These are phyloP conservation scores for Malassezia yamatoensis DNA, from an alignment of 1,284 basidiomycete genomes.

Conservation along the genomic window DNA sequence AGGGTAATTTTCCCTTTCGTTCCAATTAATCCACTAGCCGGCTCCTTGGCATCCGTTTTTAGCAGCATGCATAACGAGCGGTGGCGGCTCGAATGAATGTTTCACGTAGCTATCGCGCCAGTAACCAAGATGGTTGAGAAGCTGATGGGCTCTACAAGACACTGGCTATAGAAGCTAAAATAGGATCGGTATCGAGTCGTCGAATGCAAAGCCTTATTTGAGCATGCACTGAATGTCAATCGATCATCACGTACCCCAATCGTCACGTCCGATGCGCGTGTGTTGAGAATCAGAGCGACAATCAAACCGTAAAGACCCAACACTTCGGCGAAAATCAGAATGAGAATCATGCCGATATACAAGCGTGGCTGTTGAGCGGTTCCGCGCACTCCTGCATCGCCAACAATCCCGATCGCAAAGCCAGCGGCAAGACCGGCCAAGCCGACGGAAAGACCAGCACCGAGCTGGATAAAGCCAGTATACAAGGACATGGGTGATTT, in stretches of 20 bases:
- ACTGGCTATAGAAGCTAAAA: not conserved
- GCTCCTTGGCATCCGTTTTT: no score
- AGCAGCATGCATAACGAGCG: no score
- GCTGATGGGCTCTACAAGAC: not conserved
- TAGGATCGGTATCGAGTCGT: not conserved
- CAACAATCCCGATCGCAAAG: conserved; percentile 91
- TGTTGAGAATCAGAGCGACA: conserved; percentile 80
- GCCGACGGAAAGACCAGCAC: conserved; percentile 83
- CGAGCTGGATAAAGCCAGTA: conserved; percentile 88
- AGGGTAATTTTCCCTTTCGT: no score
- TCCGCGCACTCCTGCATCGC: conserved; percentile 61
- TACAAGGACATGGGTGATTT: conserved; percentile 55
- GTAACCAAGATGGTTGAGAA: not conserved
- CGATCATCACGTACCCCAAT: conserved; percentile 3
- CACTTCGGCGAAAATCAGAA: conserved; percentile 85
- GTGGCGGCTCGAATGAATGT: no score
- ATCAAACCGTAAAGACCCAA: conserved; percentile 78
- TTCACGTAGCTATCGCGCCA: not conserved
- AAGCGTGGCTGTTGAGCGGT: conserved; percentile 68
- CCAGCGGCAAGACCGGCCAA: conserved; percentile 89
- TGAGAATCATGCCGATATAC: conserved; percentile 65
- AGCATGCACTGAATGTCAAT: conserved; percentile 19
- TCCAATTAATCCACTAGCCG: not conserved
- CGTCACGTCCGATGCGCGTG: conserved; percentile 38
- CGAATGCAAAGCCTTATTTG: conserved; percentile 16